Evolutionary conservation across 805 yeast genomes (phyloP), one percentile per base, ranked within the genome.

Genomic region (Pichia sporocuriosa): DNA sequence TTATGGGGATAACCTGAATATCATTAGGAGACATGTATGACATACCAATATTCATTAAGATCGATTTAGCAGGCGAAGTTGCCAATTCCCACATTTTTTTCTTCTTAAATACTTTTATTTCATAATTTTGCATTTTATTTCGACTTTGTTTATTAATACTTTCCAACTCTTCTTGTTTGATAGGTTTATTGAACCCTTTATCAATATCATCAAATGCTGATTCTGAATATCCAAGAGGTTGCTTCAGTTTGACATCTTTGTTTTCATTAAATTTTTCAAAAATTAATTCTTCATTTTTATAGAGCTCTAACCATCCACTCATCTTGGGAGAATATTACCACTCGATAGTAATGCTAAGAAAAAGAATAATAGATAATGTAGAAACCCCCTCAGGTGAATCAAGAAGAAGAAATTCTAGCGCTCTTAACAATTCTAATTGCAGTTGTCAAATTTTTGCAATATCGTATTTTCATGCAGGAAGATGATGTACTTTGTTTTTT

Each of bases 21-120:
- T 94, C 76, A 54, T 83, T 82, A 25, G 97, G 97, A 0, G 96
- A 79, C 86, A 90, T 85, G 60, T 86, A 93, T 46, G 87, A 79
- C 95, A 90, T 86, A 36, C 86, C 66, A 37, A 84, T 61, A 55
- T 86, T 93, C 94, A 87, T 84, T 7, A 97, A 95, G n/a, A 93
- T 72, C 23, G 48, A 56, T 57, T 88, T 90, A 3, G 87, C 84
- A 0, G 97, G 96, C 1, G 79, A 77, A 13, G 75, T 62, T 2
- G 96, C 95, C 29, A 84, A 57, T 44, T 84, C 93, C 95, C 96
- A 87, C 0, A 94, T 89, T 54, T 83, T 84, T 54, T 80, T 74
- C 66, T 58, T 51, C 68, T 73, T 43, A 73, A 59, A 31, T 62
- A 63, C 30, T 63, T 69, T 32, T 68, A 48, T 11, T 52, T 56